These are phyloP conservation scores for Colletotrichum eremochloae DNA, from an alignment of 2,329 filamentous ascomycete species.

Conservation along the genomic window DNA sequence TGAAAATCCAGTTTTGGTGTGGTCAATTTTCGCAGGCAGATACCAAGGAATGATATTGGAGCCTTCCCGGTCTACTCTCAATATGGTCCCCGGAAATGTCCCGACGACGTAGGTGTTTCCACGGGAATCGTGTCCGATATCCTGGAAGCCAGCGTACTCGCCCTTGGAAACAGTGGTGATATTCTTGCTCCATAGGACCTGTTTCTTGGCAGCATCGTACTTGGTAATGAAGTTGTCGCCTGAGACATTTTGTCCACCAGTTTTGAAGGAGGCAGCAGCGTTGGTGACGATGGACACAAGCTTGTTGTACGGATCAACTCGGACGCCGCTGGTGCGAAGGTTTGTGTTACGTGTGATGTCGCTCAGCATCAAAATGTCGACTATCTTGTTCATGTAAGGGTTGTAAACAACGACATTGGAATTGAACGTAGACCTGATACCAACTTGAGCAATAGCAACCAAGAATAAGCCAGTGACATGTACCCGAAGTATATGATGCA, in stretches of 20 bases:
- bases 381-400: slow-evolving; percentile 40
- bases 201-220: slow-evolving; percentile 41
- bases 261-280: slow-evolving; percentile 43
- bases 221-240: slow-evolving; percentile 45
- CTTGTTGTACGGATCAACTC: slow-evolving; percentile 38
- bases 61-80: slow-evolving; percentile 41
- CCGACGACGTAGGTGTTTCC: slow-evolving; percentile 44
- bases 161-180: slow-evolving; percentile 41
- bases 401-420: slow-evolving; percentile 44
- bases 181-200: slow-evolving; percentile 43
- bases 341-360: slow-evolving; percentile 39
- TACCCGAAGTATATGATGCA: slow-evolving; percentile 52
- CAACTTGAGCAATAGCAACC: neutral
- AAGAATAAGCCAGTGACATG: neutral
- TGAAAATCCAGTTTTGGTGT: slow-evolving; percentile 41
- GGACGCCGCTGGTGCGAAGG: slow-evolving; percentile 43
- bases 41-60: slow-evolving; percentile 41
- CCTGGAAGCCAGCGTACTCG: slow-evolving; percentile 44
- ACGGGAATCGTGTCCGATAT: slow-evolving; percentile 40
- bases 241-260: slow-evolving; percentile 37
- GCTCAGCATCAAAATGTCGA: slow-evolving; percentile 42
- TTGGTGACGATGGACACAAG: slow-evolving; percentile 42
- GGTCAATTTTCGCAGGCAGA: slow-evolving; percentile 34
- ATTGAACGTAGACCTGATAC: slow-evolving; percentile 43
- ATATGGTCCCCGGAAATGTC: slow-evolving; percentile 43